Evolutionary conservation across 768 basidiomycete species (phyloP).

Genomic region (Termitomyces sp.): DNA sequence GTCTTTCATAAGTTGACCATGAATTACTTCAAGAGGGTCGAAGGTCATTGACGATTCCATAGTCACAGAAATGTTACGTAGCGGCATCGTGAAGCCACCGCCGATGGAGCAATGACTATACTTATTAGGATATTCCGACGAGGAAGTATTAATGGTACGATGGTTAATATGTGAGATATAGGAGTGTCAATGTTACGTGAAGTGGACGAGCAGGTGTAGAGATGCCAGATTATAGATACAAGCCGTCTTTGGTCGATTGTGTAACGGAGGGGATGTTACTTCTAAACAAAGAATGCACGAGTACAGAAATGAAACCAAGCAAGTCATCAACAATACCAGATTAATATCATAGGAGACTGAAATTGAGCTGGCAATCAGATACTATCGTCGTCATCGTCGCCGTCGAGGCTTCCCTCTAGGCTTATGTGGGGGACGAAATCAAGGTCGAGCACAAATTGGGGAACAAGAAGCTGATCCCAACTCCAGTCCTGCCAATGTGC

Average conservation of each 20-base stretch:
- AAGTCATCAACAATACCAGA: neutral
- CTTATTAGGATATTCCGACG: neutral
- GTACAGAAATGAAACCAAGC: neutral
- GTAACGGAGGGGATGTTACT: neutral
- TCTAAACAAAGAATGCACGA: neutral
- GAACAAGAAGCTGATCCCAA: slow-evolving; percentile 35
- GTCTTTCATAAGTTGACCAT: slow-evolving; percentile 1
- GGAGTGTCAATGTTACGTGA: neutral
- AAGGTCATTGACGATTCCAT: slow-evolving; percentile 37
- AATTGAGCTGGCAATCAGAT: neutral
- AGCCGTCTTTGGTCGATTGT: neutral
- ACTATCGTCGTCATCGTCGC: neutral
- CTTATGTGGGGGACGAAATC: slow-evolving; percentile 1
- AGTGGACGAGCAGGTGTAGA: neutral
- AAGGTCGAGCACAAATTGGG: slow-evolving; percentile 20
- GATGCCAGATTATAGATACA: neutral
- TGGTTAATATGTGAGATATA: neutral
- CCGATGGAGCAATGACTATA: slow-evolving; percentile 27
- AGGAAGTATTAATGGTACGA: neutral
- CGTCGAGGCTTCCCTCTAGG: neutral
- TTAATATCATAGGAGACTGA: neutral
- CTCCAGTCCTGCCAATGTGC: slow-evolving; percentile 35
- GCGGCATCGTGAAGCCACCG: slow-evolving; percentile 51
- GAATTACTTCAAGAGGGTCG: slow-evolving; percentile 34
- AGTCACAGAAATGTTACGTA: slow-evolving; percentile 45